Evolutionary conservation across 2,329 filamentous ascomycete species (phyloP).

Genomic region (Akanthomyces dipterigenus): DNA sequence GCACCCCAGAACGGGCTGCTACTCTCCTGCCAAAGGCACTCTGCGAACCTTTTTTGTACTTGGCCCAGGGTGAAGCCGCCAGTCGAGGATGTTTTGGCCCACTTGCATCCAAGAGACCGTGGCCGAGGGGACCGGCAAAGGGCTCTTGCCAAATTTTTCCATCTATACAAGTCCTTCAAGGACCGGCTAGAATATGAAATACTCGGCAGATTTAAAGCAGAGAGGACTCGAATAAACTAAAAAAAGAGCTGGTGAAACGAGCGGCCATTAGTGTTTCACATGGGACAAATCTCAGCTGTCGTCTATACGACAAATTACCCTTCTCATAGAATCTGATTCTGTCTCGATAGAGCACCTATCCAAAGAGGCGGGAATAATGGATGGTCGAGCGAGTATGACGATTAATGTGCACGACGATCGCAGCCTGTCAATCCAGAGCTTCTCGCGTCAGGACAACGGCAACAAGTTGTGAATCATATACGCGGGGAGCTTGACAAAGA

Average conservation of each 20-base stretch:
- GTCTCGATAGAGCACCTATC: neutral
- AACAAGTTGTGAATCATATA: neutral
- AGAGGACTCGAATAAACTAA: neutral
- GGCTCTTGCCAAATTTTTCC: neutral
- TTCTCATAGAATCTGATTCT: neutral
- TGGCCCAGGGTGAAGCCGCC: neutral
- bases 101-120: neutral
- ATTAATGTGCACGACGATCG: neutral
- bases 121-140: neutral
- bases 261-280: too few species aligned
- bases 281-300: too few species aligned
- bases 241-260: too few species aligned
- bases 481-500: neutral
- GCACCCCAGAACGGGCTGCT: neutral
- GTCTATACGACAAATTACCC: too few species aligned
- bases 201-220: neutral
- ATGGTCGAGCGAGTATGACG: neutral
- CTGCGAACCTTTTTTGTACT: neutral
- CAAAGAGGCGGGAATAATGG: neutral
- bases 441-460: neutral
- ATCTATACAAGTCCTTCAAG: neutral
- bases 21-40: neutral
- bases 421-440: neutral
- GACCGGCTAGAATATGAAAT: neutral
- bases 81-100: neutral